Evolutionary conservation across 148 eudicot genomes (phyloP), one percentile per base, ranked within the genome.

Genomic region (Cornus controversa): DNA sequence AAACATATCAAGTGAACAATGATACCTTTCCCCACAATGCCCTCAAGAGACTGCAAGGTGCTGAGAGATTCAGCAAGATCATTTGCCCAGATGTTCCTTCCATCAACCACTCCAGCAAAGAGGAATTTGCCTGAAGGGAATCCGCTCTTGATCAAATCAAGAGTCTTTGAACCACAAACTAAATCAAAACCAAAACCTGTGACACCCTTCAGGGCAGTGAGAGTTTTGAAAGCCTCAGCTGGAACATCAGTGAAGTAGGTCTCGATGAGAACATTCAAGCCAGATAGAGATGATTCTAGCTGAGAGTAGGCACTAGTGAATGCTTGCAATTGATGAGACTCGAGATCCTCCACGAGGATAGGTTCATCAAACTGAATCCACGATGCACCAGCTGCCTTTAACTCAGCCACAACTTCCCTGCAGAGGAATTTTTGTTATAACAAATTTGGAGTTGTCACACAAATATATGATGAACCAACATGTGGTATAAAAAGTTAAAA

Each of bases 61-160:
- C 73, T 74, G 25, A 94, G 87, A 77, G 98, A 94, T 66, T 91
- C 83, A 72, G 90, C 83, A 25, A 92, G 90, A 81, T 94, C 97
- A 78, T 94, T 94, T 79, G 98, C 98, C 98, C 98, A 94, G 31
- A 94, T 92, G 86, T 94, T 94, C 80, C 98, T 89, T 77, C 98
- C 98, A 84, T 94, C 98, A 81, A 94, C 98, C 20, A 94, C 92
- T 27, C 98, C 98, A 73, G 97, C 98, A 81, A 94, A 94, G 14
- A 92, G 93, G 86, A 89, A 92, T 81, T 94, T 94, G 70, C 94
- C 98, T 42, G 91, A 80, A 10, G 98, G 98, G 80, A 92, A 94
- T 67, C 80, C 88, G 67, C 85, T 78, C 86, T 90, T 94, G 45
- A 94, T 89, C 87, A 92, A 82, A 42, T 90, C 97, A 85, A 92